Conservation (phyloP, 352 stramenopile genomes). For the Globisporangium takayamanum region DNA sequence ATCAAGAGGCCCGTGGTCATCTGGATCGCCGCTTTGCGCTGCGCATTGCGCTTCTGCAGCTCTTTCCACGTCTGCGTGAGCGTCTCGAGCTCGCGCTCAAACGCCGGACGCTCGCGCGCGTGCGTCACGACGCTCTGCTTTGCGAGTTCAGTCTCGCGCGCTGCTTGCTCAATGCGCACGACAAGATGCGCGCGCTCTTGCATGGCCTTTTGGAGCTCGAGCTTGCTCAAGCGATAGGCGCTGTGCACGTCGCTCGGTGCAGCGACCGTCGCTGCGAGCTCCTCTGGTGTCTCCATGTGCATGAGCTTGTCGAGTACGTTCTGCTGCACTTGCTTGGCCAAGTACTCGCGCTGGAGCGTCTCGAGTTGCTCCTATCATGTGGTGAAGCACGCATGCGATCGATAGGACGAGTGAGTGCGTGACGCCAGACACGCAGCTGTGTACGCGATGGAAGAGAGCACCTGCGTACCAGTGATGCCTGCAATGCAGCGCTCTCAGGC, state of each 20-base stretch:
- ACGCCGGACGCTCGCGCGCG: conserved; percentile 24
- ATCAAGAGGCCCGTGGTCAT: conserved; percentile 63
- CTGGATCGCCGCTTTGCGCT: conserved; percentile 64
- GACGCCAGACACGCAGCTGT: too few relatives aligned
- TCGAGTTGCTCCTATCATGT: conserved; percentile 30
- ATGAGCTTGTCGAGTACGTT: conserved; percentile 69
- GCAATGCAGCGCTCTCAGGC: conserved; percentile 17
- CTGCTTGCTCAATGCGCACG: conserved; percentile 31
- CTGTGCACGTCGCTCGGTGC: conserved; percentile 21
- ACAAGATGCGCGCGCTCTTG: conserved; percentile 38
- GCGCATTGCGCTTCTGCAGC: conserved; percentile 64
- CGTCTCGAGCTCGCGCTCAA: conserved; percentile 44
- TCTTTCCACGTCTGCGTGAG: conserved; percentile 60
- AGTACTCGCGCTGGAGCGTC: conserved; percentile 39
- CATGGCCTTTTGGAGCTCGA: conserved; percentile 34
- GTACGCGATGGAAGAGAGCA: neutral
- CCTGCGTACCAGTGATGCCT: conserved; percentile 22
- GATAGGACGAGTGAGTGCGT: neutral
- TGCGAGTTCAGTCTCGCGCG: conserved; percentile 38
- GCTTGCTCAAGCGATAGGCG: conserved; percentile 30
- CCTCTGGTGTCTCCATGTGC: conserved; percentile 44
- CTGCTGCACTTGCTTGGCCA: conserved; percentile 60
- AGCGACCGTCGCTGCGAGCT: conserved; percentile 22
- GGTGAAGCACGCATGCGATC: neutral
- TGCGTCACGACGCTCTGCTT: conserved; percentile 43